Conservation (phyloP, 768 basidiomycete genomes). For the Phylloporus arenicola region DNA sequence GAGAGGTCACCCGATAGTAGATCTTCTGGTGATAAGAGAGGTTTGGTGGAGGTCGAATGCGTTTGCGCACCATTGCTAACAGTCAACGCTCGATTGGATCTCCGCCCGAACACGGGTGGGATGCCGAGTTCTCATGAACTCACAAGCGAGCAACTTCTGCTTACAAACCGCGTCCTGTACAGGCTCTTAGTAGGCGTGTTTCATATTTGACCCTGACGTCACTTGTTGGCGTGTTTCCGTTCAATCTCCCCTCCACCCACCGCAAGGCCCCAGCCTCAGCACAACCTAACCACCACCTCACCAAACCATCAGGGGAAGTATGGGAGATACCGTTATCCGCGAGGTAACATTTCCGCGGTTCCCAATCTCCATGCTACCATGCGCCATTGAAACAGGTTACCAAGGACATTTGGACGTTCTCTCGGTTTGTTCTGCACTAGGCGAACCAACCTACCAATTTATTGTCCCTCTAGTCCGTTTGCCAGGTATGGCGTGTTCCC, state of each 20-base stretch:
- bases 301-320: slow-evolving; percentile 8
- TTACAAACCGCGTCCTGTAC: too few species aligned
- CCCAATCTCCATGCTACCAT: neutral
- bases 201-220: slow-evolving; percentile 15
- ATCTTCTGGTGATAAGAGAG: too few species aligned
- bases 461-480: slow-evolving; percentile 49
- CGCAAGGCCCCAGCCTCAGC: slow-evolving; percentile 6
- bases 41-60: too few species aligned
- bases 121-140: too few species aligned
- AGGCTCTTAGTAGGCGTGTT: too few species aligned
- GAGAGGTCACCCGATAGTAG: too few species aligned
- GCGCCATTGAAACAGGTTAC: slow-evolving; percentile 34
- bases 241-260: slow-evolving; percentile 11
- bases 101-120: too few species aligned
- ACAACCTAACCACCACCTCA: slow-evolving; percentile 17
- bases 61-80: too few species aligned
- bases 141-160: too few species aligned
- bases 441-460: neutral
- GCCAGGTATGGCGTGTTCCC: slow-evolving; percentile 61
- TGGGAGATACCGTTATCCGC: slow-evolving; percentile 39
- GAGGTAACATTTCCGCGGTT: slow-evolving; percentile 29
- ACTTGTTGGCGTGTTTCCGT: neutral
- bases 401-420: slow-evolving; percentile 61
- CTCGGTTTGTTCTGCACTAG: slow-evolving; percentile 37
- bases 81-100: too few species aligned